Base-by-base conservation (phyloP, 2,329 filamentous ascomycete genomes). In the Trichophyton verrucosum region DNA sequence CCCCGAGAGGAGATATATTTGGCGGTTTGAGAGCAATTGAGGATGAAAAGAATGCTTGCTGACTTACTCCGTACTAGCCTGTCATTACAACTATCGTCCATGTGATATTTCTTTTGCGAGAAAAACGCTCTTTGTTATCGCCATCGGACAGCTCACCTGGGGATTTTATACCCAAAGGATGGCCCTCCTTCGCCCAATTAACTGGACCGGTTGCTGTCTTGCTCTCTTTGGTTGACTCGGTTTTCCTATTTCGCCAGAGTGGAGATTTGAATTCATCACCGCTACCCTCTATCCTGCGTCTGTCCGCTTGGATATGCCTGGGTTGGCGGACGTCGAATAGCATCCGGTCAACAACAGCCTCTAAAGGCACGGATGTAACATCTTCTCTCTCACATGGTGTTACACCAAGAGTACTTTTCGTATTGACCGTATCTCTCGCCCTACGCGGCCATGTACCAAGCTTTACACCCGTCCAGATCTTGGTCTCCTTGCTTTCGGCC, bases 21-120 rank as follows among this genome's bases (percentile, higher is more conserved):
- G 9, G 20, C 13, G 24, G 24, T 15, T 51, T 8, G 20, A 22
- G 9, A 22, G 24, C 22, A 24, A 27, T 47, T 47, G 44, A 47
- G 44, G n/a, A 22, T 2, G 44, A 20, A 11, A n/a, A 15, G 24
- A 30, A 30, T n/a, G 22, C 22, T 27, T 13, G 27, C 20, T 27
- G 27, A 55, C 20, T 53, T 22, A 15, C 8, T 30, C 20, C 20
- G 20, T 20, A 30, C 27, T 30, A 55, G 51, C 51, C 51, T n/a
- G 20, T 36, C 13, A 27, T 55, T 8, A 55, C 51, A 9, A 36
- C 51, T 9, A 55, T 30, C 8, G 51, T 55, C 17, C 51, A 55
- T 36, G 15, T 55, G 51, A 55, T 55, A 55, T 55, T 55, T n/a
- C 51, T 55, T 55, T 55, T 55, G 51, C 51, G 27, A 33, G 51